Evolutionary conservation across 1,139 yeast genomes (phyloP), one percentile per base, ranked within the genome.

Genomic region (Diutina siamensis): DNA sequence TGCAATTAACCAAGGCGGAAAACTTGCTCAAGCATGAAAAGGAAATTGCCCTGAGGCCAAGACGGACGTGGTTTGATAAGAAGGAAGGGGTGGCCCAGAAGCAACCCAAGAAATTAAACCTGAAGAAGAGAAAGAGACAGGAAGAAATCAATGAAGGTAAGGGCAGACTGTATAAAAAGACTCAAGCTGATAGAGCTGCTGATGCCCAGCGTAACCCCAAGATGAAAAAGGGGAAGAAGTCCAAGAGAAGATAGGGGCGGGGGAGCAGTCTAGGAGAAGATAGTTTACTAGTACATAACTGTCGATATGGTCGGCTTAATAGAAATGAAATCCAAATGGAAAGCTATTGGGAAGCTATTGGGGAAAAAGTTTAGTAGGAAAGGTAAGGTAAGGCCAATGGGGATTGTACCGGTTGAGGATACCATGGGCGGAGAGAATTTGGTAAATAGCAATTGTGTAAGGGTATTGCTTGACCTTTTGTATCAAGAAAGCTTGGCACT

Each of bases 11-110:
- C 52, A 87, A 85, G 62, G 95, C 95, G 48, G 82, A 83, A 54
- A 92, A 92, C 60, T 58, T 92, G 57, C 67, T 94, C 55, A 83
- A 77, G 57, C 88, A 85, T 57, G 78, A 78, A 52, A 77, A 77
- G 46, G 98, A 92, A 62, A 92, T 92, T 58, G 76, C 78, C 53
- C 69, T 95, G 2, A 76, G 97, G 57, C 98, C 98, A 31, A 87
- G 78, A 65, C 79, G 99, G 67, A 92, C 98, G 0, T 92, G 99
- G 99, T 92, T 92, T 64, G 56, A 60, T 48, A 57, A 56, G 49
- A 65, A 71, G 38, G 74, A 69, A 48, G 74, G 67, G 15, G 57
- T 70, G 57, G 76, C 72, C 45, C 69, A 68, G 40, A 71, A 72
- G 51, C 71, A 65, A 44, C 74, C 74, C 45, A 67, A 65, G 51